Evolutionary conservation across 768 basidiomycete genomes (phyloP), one percentile per base, ranked within the genome.

Genomic region (Myochromella boudieri): DNA sequence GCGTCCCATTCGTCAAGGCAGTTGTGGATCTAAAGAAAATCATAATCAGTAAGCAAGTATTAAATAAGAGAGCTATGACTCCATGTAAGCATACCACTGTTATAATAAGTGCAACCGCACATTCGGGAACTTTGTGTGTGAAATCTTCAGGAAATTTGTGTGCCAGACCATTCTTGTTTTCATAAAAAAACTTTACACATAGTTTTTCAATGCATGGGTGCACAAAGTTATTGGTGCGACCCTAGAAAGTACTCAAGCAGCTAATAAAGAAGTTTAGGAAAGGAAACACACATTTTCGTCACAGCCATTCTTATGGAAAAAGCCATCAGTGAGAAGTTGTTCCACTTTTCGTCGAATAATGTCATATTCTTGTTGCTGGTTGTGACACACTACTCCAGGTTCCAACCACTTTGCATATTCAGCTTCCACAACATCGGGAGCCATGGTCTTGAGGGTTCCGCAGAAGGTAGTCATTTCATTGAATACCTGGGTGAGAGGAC

Each of bases 31-130:
- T 3, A 34, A 14, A 18, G 18, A 41, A 14, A 29, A 36, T 7
- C 7, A 38, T 28, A 18, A 22, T 27, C 15, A 38, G 10, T 34
- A 5, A 31, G 18, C 36, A 7, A 25, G 25, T n/a, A 40, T 29
- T 2, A 27, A 22, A 26, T n/a, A 12, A 21, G 29, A 37, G 37
- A 22, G 20, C 34, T 36, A n/a, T n/a, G n/a, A n/a, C n/a, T n/a
- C 27, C 42, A 55, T 44, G 34, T 37, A 48, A 18, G 54, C 52
- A 37, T n/a, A n/a, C n/a, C n/a, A n/a, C n/a, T n/a, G n/a, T n/a
- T n/a, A 52, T 44, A 17, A 46, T 47, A 15, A 52, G 29, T 18
- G 43, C 44, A 22, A 52, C 25, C 7, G 40, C 42, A 39, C 37
- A 24, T 12, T 37, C 46, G 22, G 53, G 50, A 22, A 55, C 47